A percentile compares a stretch with the other conserved stretches of the same genome.
These are phyloP conservation scores for Penicillium argentinense DNA, from an alignment of 495 filamentous ascomycete species.

Conservation along the genomic window DNA sequence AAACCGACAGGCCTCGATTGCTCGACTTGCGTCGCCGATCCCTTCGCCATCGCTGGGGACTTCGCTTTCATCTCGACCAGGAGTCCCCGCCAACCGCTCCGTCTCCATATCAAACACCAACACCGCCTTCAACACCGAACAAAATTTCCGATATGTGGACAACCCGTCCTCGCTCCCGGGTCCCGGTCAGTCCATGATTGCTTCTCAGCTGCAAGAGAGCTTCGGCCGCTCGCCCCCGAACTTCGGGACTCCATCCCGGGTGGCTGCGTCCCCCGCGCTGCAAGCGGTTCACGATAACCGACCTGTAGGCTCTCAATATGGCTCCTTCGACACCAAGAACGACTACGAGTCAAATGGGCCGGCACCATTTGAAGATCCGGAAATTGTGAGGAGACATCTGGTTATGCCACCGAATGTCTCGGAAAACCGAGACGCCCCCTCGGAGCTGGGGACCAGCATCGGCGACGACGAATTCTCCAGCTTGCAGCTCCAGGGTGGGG, in stretches of 20 bases:
- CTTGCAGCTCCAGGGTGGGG: conserved; percentile 85
- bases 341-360: conserved; percentile 34
- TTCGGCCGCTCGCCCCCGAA: conserved; percentile 52
- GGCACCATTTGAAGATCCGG: conserved; percentile 70
- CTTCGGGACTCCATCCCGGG: conserved; percentile 53
- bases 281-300: conserved; percentile 44
- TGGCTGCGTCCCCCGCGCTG: conserved; percentile 54
- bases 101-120: conserved; percentile 20
- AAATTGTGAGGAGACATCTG: conserved; percentile 78
- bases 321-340: conserved; percentile 69
- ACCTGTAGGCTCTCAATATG: conserved; percentile 65
- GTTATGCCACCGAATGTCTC: conserved; percentile 60
- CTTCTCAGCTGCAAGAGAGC: conserved; percentile 68
- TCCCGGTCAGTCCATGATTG: conserved; percentile 74
- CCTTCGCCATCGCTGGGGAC: conserved; percentile 47
- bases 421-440: conserved; percentile 39
- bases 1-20: conserved; percentile 64
- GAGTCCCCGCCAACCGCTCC: conserved; percentile 31
- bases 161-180: conserved; percentile 52
- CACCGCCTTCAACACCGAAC: conserved; percentile 18
- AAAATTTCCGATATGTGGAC: conserved; percentile 37
- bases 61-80: conserved; percentile 46
- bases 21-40: conserved; percentile 70
- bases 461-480: conserved; percentile 88
- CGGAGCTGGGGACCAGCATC: conserved; percentile 47